Evolutionary conservation across 352 stramenopile genomes (phyloP).

Genomic region (Globisporangium orthogonon): DNA sequence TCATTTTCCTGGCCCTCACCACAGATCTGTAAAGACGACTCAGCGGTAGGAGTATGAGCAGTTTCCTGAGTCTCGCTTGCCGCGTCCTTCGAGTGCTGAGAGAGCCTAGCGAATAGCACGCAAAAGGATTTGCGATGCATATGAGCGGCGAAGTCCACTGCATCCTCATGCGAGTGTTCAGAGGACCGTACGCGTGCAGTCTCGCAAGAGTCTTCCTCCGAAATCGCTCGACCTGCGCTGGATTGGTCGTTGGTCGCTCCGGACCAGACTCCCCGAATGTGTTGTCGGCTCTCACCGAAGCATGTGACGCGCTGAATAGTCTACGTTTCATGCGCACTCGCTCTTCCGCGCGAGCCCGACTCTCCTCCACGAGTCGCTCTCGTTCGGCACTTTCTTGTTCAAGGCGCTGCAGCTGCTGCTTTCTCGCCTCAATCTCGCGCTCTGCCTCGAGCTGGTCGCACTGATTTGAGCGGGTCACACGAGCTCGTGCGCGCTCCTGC

Average conservation of each 20-base stretch:
- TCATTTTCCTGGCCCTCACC: slow-evolving; percentile 21
- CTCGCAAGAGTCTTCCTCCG: slow-evolving; percentile 10
- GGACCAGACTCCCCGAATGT: not conserved
- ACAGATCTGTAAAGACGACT: not conserved
- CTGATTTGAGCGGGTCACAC: slow-evolving; percentile 39
- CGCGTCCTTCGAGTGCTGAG: not conserved
- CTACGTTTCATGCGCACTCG: slow-evolving; percentile 28
- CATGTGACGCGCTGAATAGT: slow-evolving; percentile 5
- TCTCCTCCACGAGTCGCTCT: slow-evolving; percentile 26
- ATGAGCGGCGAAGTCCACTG: not conserved
- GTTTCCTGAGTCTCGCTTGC: not conserved
- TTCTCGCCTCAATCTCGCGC: slow-evolving; percentile 15
- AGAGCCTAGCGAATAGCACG: not conserved
- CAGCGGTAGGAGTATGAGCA: not conserved
- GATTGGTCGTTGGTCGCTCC: slow-evolving; percentile 6
- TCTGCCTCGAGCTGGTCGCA: slow-evolving; percentile 23
- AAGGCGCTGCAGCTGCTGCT: slow-evolving; percentile 11
- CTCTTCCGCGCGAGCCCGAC: slow-evolving; percentile 36
- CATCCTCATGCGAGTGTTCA: not conserved
- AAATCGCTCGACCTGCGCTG: slow-evolving; percentile 13
- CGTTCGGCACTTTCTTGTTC: slow-evolving; percentile 26
- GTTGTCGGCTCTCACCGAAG: not conserved
- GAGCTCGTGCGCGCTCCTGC: slow-evolving; percentile 45
- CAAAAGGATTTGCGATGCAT: not conserved
- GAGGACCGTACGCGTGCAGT: slow-evolving; percentile 5